Conservation (phyloP, 345 rosid species). For the Eucalyptus pauciflora region DNA sequence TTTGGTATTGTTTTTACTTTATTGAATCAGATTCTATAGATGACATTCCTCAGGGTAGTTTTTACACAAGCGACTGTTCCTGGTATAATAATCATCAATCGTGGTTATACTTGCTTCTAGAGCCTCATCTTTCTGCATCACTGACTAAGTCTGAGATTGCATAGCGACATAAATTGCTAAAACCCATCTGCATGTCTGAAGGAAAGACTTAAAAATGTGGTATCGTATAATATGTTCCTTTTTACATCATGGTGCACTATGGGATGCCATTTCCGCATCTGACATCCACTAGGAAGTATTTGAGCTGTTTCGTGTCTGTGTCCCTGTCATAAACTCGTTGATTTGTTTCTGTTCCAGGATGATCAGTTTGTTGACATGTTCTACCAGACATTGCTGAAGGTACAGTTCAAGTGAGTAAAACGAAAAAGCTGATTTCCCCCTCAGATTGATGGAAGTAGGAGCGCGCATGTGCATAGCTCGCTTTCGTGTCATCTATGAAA, state of each 20-base stretch:
- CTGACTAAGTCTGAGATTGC: background rate
- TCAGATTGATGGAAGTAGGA: background rate
- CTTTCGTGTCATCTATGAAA: background rate
- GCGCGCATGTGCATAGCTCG: background rate
- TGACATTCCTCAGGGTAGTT: background rate
- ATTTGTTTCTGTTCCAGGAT: constrained; percentile 23
- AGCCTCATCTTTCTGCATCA: background rate
- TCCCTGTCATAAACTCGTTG: background rate
- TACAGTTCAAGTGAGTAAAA: constrained; percentile 26
- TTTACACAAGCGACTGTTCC: background rate
- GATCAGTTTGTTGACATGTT: constrained; percentile 59
- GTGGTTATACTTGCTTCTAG: background rate
- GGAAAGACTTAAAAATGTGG: background rate
- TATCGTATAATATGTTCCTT: background rate
- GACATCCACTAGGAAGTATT: background rate
- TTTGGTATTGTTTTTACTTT: background rate
- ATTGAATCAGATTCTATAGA: background rate
- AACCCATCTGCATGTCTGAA: background rate
- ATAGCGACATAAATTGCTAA: background rate
- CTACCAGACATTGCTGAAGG: constrained; percentile 39
- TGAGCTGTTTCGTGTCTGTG: background rate
- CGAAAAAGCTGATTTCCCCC: background rate
- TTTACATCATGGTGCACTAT: background rate
- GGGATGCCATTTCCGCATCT: background rate
- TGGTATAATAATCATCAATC: background rate